Evolutionary conservation across 768 basidiomycete species (phyloP), one percentile per base, ranked within the genome.

Genomic region (Mycena pura): DNA sequence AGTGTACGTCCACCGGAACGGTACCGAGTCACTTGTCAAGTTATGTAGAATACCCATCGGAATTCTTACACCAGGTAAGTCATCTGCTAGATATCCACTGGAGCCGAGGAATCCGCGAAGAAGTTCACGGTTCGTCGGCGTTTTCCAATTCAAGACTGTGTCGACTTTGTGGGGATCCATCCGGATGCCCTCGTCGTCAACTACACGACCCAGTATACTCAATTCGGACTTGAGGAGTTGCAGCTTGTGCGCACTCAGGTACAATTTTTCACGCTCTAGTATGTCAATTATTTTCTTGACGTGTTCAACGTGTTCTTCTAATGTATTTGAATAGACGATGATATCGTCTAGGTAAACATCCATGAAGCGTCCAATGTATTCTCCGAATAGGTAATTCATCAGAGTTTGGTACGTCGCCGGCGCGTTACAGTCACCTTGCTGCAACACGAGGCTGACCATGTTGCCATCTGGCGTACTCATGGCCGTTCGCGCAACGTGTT

Each of bases 161-260:
- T 81, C 75, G 0, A 84, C 78, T 38, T 83, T 84, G 10, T 74
- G 63, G 0, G 78, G 77, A 39, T 83, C 79, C 78, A 82, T 81
- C 0, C 53, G 53, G 19, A 84, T 80, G 0, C 81, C 79, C 0
- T 73, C 19, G 21, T 76, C 67, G 21, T 74, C 70, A 1, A 84
- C 56, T 0, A 79, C 51, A 1, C 68, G 65, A 1, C 77, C 77
- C 0, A 79, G 52, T 1, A 78, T 36, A 19, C 76, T 73, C 19
- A 78, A 21, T 32, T 70, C 67, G 0, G 50, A 8, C 0, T 45
- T 49, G 0, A 81, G 47, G 39, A 80, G 76, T 0, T 69, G 56
- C 0, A 79, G 65, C 53, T 82, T 81, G 0, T 60, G 29, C 6
- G 65, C 45, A 27, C 73, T 77, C 0, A 80, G 64, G 69, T 76